A percentile compares a stretch with the other conserved stretches of the same genome.
These are phyloP conservation scores for Spizellomyces punctatus DNA, from an alignment of 192 early-diverging fungal genomes.

Conservation along the genomic window DNA sequence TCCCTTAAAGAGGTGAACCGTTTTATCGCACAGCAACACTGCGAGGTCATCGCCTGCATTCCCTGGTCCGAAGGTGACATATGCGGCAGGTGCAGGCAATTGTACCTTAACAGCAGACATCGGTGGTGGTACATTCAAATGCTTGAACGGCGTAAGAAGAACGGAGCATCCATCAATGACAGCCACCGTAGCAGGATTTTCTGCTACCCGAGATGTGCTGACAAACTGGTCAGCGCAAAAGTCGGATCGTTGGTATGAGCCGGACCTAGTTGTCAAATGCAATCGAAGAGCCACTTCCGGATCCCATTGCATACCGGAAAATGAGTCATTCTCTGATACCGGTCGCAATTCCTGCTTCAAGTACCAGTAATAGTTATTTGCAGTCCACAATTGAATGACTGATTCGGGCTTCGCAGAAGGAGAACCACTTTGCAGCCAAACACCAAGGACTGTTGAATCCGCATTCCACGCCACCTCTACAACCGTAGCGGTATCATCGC, in stretches of 20 bases:
- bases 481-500: constrained; percentile 54
- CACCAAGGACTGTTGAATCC: constrained; percentile 86
- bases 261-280: constrained; percentile 45
- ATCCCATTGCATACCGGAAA: constrained; percentile 78
- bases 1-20: constrained; percentile 29
- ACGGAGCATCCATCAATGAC: constrained; percentile 75
- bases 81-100: constrained; percentile 47
- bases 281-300: constrained; percentile 67
- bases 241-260: constrained; percentile 41
- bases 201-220: constrained; percentile 37
- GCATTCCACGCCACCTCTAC: constrained; percentile 79
- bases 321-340: constrained; percentile 32
- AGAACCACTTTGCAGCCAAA: constrained; percentile 53
- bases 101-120: constrained; percentile 64
- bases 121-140: constrained; percentile 93
- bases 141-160: constrained; percentile 76
- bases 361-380: constrained; percentile 97
- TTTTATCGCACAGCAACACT: constrained; percentile 62
- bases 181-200: constrained; percentile 62
- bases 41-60: constrained; percentile 72
- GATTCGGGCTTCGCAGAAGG: constrained; percentile 10
- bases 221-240: constrained; percentile 47
- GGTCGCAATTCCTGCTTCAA: constrained; percentile 82
- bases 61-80: constrained; percentile 65
- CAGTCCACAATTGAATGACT: constrained; percentile 86